Evolutionary conservation across 345 rosid species (phyloP), one percentile per base, ranked within the genome.

Genomic region (Hevea brasiliensis): DNA sequence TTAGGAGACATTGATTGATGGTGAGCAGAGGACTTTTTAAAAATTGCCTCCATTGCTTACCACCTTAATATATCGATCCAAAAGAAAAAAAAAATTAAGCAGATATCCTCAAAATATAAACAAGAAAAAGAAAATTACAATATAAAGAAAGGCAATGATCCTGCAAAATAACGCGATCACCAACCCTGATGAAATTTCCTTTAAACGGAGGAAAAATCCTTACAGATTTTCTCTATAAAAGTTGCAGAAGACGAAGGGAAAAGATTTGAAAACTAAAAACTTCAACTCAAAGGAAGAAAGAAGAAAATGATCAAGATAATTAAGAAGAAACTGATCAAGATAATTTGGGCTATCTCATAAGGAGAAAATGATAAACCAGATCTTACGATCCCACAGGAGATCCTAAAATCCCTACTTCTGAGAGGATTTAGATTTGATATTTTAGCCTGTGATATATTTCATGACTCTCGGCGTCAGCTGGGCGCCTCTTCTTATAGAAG

Each of bases 401-500:
- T 59, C 61, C 51, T 54, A 48, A 48, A 26, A 65, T 26, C 57
- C 45, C 42, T 42, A 4, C n/a, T 2, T 37, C 14, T 7, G 67
- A 40, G 47, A 2, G 32, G 17, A 4, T 21, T 35, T 10, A 7
- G 24, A 32, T 9, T 24, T 40, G 70, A 59, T 67, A 7, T 51
- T 66, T 71, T 45, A 2, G 58, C 12, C 14, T 51, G 51, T 32
- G 4, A 32, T 21, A 69, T 26, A n/a, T 54, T 67, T 65, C 61
- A 50, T 44, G 72, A 50, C 8, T 9, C 35, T 61, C 37, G 2
- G 61, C 3, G 65, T 12, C 61, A 53, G 45, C 65, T 40, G 24
- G 37, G 35, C 24, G 23, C 79, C 17, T 72, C 73, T 0, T 80
- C 80, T 83, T 89, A 84, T 89, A 90, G 87, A 81, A 27, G 72